phyloP scores from a whole-genome alignment of 1,139 yeast species.

The Yamadazyma oceani region DNA sequence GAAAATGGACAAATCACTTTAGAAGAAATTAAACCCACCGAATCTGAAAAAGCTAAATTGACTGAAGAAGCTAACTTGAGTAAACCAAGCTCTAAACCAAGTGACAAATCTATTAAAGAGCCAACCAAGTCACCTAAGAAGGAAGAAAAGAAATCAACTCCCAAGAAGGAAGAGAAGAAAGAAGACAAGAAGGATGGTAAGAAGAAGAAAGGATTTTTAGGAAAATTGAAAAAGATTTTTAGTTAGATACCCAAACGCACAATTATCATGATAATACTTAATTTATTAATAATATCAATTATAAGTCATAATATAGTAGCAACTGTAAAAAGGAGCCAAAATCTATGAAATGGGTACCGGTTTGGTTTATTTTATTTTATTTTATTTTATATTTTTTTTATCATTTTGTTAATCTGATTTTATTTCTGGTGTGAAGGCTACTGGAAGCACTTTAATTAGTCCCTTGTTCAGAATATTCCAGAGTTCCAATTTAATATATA shows the following conservation, averaged over 20 bases:
- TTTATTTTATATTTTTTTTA: no score
- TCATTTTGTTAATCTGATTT: no score
- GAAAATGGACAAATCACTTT: constrained; percentile 40
- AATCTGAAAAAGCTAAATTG: constrained; percentile 35
- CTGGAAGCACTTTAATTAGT: no score
- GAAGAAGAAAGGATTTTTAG: constrained; percentile 46
- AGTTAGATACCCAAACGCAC: constrained; percentile 16
- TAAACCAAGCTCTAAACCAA: constrained; percentile 9
- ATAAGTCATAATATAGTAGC: no score
- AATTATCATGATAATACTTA: no score
- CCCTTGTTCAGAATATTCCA: no score
- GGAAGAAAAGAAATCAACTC: constrained; percentile 5
- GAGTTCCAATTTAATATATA: no score
- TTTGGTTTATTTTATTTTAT: no score
- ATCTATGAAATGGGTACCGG: no score
- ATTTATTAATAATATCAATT: no score
- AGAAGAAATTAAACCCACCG: constrained; percentile 47
- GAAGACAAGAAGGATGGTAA: constrained; percentile 30
- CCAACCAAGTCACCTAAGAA: constrained; percentile 4
- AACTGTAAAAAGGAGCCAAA: no score
- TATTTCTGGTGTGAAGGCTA: no score
- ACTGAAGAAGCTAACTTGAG: constrained; percentile 32
- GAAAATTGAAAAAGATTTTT: constrained; percentile 48
- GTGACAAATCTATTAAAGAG: constrained; percentile 10
- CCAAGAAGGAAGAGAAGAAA: constrained; percentile 7